Evolutionary conservation across 1,284 basidiomycete genomes (phyloP).

Genomic region (Melampsora abietis-canadensis): DNA sequence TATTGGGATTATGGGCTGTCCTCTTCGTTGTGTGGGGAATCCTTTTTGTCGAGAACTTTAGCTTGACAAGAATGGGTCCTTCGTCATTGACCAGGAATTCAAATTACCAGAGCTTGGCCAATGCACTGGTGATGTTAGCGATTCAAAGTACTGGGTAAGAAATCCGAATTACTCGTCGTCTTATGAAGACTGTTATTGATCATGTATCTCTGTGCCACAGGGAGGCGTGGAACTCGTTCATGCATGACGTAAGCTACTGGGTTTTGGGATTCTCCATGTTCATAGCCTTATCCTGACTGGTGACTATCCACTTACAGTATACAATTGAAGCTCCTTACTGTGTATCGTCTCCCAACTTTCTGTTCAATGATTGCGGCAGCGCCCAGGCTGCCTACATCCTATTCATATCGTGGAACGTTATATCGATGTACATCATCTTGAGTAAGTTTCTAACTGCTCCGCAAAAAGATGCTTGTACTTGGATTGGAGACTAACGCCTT

Average conservation of each 20-base stretch:
- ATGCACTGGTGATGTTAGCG: conserved; percentile 75
- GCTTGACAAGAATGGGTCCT: conserved; percentile 76
- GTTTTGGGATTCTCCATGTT: neutral
- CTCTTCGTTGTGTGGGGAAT: conserved; percentile 91
- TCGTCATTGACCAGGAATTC: conserved; percentile 65
- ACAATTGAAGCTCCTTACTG: conserved; percentile 72
- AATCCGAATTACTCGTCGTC: conserved; percentile 65
- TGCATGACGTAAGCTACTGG: conserved; percentile 71
- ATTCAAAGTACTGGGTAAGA: conserved; percentile 59
- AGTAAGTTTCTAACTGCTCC: conserved; percentile 25
- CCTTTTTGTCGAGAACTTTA: conserved; percentile 86
- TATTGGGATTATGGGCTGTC: conserved; percentile 84
- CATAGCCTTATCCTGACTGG: neutral
- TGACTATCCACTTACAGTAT: conserved; percentile 44
- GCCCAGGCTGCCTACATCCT: conserved; percentile 76
- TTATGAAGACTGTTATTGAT: neutral
- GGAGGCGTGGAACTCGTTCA: conserved; percentile 88
- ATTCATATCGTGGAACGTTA: conserved; percentile 93
- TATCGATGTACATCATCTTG: conserved; percentile 67
- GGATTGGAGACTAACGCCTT: neutral
- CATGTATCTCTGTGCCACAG: conserved; percentile 55
- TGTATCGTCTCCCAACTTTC: conserved; percentile 62
- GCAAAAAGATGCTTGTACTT: neutral
- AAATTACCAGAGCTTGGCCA: conserved; percentile 79
- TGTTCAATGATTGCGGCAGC: conserved; percentile 85